Base-by-base conservation (phyloP, 148 eudicot genomes). In the Vaccinium corymbosum region DNA sequence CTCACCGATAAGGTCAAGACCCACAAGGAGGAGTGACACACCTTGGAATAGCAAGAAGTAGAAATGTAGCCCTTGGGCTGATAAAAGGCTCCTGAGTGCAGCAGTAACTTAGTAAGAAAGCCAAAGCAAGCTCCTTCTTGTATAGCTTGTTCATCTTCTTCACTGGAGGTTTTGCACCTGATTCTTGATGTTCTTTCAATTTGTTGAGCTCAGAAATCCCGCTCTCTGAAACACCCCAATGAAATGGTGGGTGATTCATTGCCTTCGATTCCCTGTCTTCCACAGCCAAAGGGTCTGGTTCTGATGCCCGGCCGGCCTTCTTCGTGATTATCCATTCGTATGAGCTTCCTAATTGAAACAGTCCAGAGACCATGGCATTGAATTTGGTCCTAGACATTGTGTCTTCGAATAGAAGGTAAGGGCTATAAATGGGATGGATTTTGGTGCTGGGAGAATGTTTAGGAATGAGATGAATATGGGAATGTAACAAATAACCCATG, bases 351-450 rank as follows among this genome's bases (percentile, higher is more conserved):
- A 94, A 83, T 84, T 92, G 94, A 85, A 94, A 94, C 42, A 94
- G 87, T 8, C 98, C 98, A 12, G 98, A 93, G 2, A 93, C 87
- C 98, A 94, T 94, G 66, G 98, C 98, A 61, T 93, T 93, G 93
- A 94, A 94, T 75, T 94, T 94, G 85, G 98, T 94, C 20, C 93
- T 95, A 0, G 98, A 94, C 95, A 94, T 94, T 50, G 98, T 94
- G 93, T 94, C 93, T 83, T 94, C 98, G 73, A 94, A 94, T 13
- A 94, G 89, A 50, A 94, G 98, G 86, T 94, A 94, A 13, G 98
- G 72, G 90, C 95, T 2, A 94, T 89, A 89, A 94, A 94, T 22
- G 98, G 98, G 87, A 94, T 87, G 61, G 98, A 92, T n/a, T 90
- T 85, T 1, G 95, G 98, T 5, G 95, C 80, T 0, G 98, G 98